Percentiles rank a stretch among this genome's conserved stretches.
phyloP scores from a whole-genome alignment of 139 green algal genomes.

The Closterium sp. region DNA sequence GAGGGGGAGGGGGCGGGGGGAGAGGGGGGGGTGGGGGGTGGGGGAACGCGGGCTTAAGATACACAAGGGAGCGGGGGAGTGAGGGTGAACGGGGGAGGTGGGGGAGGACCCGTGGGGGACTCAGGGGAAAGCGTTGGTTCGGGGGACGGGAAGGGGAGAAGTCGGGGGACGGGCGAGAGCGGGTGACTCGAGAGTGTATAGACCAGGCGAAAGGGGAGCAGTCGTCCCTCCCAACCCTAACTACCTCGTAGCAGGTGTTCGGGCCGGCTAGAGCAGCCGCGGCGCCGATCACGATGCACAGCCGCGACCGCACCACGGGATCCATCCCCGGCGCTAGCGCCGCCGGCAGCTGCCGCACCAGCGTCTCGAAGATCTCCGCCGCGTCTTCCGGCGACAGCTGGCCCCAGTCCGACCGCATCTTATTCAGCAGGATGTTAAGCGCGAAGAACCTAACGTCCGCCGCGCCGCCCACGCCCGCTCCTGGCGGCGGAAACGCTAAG shows the following conservation, averaged over 20 bases:
- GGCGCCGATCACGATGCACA: constrained; percentile 38
- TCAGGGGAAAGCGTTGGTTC: neutral
- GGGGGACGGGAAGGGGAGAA: neutral
- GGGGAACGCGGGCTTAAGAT: neutral
- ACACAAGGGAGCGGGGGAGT: neutral
- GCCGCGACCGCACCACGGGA: constrained; percentile 25
- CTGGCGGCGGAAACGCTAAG: constrained; percentile 21
- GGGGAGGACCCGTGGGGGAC: neutral
- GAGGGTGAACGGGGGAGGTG: neutral
- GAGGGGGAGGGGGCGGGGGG: neutral
- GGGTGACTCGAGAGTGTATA: neutral
- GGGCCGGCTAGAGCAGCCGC: constrained; percentile 25
- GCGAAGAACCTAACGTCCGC: constrained; percentile 43
- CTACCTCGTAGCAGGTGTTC: constrained; percentile 30
- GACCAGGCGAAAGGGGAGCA: neutral
- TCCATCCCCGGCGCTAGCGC: constrained; percentile 11
- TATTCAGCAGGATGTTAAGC: constrained; percentile 37
- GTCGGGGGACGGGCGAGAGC: neutral
- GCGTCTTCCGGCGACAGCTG: constrained; percentile 31
- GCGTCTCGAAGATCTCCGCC: constrained; percentile 32
- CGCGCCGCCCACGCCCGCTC: neutral
- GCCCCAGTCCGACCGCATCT: constrained; percentile 16
- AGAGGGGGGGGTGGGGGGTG: too few relatives aligned
- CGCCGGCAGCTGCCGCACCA: constrained; percentile 24
- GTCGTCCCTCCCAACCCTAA: neutral